A percentile compares a stretch with the other conserved stretches of the same genome.
phyloP scores from a whole-genome alignment of 768 basidiomycete genomes.

The Hypholoma sublateritium region DNA sequence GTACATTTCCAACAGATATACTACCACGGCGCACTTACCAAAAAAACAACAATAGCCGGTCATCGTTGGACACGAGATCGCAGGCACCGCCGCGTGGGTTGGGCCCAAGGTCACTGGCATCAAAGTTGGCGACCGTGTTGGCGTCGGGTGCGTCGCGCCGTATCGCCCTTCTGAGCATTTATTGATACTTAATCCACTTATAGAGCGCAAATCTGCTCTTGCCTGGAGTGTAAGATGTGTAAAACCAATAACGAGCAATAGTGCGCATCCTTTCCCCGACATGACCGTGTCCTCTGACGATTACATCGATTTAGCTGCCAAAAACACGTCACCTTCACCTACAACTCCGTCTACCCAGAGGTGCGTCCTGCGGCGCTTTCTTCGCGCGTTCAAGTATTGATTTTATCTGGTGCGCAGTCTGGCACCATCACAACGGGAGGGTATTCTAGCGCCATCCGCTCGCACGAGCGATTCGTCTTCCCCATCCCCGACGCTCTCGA shows the following conservation, averaged over 20 bases:
- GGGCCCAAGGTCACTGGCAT: constrained; percentile 53
- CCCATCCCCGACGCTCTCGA: constrained; percentile 54
- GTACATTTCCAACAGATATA: background rate
- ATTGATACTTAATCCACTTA: constrained; percentile 28
- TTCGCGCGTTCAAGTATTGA: background rate
- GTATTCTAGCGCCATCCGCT: constrained; percentile 46
- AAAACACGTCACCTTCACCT: constrained; percentile 35
- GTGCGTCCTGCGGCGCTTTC: constrained; percentile 11
- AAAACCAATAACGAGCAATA: constrained; percentile 56
- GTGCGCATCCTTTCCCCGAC: constrained; percentile 14
- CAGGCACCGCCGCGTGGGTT: constrained; percentile 51
- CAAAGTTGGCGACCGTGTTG: constrained; percentile 58
- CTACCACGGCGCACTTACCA: background rate
- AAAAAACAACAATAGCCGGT: constrained; percentile 25
- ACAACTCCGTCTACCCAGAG: constrained; percentile 41
- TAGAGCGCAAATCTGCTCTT: constrained; percentile 49
- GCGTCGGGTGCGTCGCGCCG: constrained; percentile 32
- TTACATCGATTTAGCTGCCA: constrained; percentile 34
- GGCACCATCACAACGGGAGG: constrained; percentile 44
- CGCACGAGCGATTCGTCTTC: constrained; percentile 55
- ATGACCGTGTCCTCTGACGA: background rate
- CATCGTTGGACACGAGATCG: constrained; percentile 54
- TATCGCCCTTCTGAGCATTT: background rate
- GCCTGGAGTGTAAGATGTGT: constrained; percentile 48
- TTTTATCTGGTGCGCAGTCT: constrained; percentile 4